A percentile compares a stretch with the other conserved stretches of the same genome.
Conservation (phyloP, 1,284 basidiomycete species). For the Xanthoconium separans region DNA sequence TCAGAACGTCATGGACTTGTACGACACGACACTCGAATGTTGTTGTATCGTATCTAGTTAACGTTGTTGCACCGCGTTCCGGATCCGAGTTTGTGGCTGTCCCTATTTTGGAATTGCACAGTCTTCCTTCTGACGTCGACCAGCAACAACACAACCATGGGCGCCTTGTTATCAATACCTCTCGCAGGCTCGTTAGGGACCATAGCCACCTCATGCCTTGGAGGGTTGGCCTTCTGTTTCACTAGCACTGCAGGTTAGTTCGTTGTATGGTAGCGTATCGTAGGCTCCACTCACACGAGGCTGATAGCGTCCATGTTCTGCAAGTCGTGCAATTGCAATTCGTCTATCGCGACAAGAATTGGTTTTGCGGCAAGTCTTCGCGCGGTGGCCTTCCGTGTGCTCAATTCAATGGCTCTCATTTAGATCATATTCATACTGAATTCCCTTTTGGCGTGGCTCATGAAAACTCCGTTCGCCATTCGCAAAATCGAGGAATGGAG, state of each 20-base stretch:
- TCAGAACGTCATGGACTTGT: too few species aligned
- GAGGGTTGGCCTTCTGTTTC: slow-evolving; percentile 79
- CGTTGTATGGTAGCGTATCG: background rate
- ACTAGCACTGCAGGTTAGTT: slow-evolving; percentile 75
- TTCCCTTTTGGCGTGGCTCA: slow-evolving; percentile 96
- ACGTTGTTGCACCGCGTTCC: too few species aligned
- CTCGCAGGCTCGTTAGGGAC: slow-evolving; percentile 76
- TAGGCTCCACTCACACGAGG: slow-evolving; percentile 1
- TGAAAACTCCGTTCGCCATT: slow-evolving; percentile 89
- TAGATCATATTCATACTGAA: slow-evolving; percentile 95
- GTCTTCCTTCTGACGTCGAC: background rate
- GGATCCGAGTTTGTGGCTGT: too few species aligned
- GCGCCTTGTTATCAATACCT: slow-evolving; percentile 84
- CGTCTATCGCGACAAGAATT: slow-evolving; percentile 95
- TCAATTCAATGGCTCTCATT: slow-evolving; percentile 1
- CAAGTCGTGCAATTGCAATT: slow-evolving; percentile 99
- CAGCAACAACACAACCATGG: slow-evolving; percentile 49
- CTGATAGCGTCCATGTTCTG: slow-evolving; percentile 87
- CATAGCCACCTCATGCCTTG: slow-evolving; percentile 77
- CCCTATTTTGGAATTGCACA: background rate
- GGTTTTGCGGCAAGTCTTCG: slow-evolving; percentile 83
- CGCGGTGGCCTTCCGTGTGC: background rate
- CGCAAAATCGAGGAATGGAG: slow-evolving; percentile 89
- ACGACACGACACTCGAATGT: too few species aligned
- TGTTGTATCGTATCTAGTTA: too few species aligned